Percentiles rank a stretch among this genome's conserved stretches.
Evolutionary conservation across 106 monocot genomes (phyloP).

Genomic region (Acorus calamus): DNA sequence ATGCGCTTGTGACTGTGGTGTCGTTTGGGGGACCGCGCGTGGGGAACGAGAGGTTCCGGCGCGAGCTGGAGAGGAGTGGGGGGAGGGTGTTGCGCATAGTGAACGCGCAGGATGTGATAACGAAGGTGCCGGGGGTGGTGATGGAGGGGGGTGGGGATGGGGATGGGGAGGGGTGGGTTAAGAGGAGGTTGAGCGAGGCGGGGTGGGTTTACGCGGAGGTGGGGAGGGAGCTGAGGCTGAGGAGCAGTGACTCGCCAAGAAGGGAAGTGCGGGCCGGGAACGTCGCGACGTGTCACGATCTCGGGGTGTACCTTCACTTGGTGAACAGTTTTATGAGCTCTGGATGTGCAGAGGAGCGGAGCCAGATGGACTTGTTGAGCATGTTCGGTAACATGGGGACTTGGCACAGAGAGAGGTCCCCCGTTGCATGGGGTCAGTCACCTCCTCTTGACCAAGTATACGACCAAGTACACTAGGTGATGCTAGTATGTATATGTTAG

Average conservation of each 20-base stretch:
- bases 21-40: slow-evolving; percentile 67
- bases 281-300: slow-evolving; percentile 47
- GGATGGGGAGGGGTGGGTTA: neutral
- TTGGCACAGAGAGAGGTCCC: no score
- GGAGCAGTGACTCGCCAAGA: neutral
- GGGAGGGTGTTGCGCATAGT: slow-evolving; percentile 53
- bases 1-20: slow-evolving; percentile 35
- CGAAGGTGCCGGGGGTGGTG: slow-evolving; percentile 57
- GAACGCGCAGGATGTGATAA: slow-evolving; percentile 50
- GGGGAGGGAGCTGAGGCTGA: slow-evolving; percentile 40
- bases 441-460: no score
- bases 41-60: slow-evolving; percentile 51
- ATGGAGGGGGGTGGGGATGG: slow-evolving; percentile 6
- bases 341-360: no score
- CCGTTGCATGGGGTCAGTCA: no score
- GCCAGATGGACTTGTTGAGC: no score
- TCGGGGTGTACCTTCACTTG: slow-evolving; percentile 41
- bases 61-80: slow-evolving; percentile 34
- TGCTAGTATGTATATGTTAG: no score
- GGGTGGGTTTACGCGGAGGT: slow-evolving; percentile 65
- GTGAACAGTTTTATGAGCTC: slow-evolving; percentile 10
- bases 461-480: no score
- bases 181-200: slow-evolving; percentile 20
- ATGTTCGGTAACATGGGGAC: no score
- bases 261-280: slow-evolving; percentile 11